A percentile compares a stretch with the other conserved stretches of the same genome.
phyloP scores from a whole-genome alignment of 306 rosid genomes.

The Hippophae tibetana region DNA sequence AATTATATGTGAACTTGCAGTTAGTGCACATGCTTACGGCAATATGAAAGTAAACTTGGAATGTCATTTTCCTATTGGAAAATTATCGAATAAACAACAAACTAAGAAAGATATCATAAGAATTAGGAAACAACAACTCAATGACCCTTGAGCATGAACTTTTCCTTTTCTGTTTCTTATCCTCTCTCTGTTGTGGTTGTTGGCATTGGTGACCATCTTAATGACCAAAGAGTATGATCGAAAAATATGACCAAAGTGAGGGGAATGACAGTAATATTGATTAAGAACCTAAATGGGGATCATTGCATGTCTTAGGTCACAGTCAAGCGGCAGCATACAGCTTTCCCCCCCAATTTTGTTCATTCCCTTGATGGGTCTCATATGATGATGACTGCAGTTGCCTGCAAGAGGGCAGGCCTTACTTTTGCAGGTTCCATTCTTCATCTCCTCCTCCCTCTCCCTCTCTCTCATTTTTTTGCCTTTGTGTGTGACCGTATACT shows the following conservation, averaged over 20 bases:
- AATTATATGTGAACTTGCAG: background rate
- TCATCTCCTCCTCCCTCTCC: background rate
- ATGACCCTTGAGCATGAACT: too few relatives aligned
- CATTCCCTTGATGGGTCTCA: conserved; percentile 98
- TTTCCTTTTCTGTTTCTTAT: too few relatives aligned
- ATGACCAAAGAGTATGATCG: background rate
- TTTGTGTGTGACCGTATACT: background rate
- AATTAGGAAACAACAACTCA: too few relatives aligned
- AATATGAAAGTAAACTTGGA: background rate
- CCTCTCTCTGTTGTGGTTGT: background rate
- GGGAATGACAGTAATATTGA: too few relatives aligned
- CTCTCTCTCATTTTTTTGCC: background rate
- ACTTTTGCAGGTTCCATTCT: conserved; percentile 68
- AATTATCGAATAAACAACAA: background rate
- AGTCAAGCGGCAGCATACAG: conserved; percentile 74
- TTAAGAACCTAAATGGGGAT: background rate
- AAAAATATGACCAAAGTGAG: too few relatives aligned
- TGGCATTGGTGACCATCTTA: background rate
- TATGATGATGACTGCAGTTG: conserved; percentile 98
- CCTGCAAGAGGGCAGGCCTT: conserved; percentile 68
- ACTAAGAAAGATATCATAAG: too few relatives aligned
- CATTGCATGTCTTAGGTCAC: conserved; percentile 39
- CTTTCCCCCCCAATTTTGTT: conserved; percentile 94
- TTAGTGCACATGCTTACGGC: background rate
- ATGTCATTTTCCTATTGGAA: background rate